A percentile compares a stretch with the other conserved stretches of the same genome.
These are phyloP conservation scores for Epichloe coenophiala DNA, from an alignment of 2,329 filamentous ascomycete genomes.

Conservation along the genomic window DNA sequence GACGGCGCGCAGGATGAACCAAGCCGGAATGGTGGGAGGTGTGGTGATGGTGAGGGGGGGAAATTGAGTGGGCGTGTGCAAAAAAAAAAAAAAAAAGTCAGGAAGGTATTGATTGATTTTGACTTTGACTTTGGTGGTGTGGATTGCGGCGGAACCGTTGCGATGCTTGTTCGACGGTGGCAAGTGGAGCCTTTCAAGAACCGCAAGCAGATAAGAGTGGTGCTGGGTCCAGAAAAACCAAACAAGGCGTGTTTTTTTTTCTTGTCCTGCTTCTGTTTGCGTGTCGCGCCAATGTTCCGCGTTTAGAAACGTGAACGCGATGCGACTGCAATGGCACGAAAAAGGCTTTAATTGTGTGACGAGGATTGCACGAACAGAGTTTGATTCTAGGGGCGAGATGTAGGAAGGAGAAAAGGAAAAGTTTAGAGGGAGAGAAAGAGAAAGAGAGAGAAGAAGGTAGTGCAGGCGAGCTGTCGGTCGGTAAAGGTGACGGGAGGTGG, in stretches of 20 bases:
- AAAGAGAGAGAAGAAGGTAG: slow-evolving; percentile 7
- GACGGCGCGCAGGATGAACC: slow-evolving; percentile 9
- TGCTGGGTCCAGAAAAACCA: slow-evolving; percentile 10
- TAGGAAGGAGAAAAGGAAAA: slow-evolving; percentile 11
- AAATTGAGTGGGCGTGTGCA: slow-evolving; percentile 4
- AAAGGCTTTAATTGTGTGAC: slow-evolving; percentile 2
- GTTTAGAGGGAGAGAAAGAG: slow-evolving; percentile 13
- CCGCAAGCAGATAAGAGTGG: slow-evolving; percentile 14
- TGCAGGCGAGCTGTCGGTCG: slow-evolving; percentile 5
- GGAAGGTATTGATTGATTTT: slow-evolving; percentile 4
- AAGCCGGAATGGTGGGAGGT: slow-evolving; percentile 16
- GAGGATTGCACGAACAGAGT: slow-evolving; percentile 1
- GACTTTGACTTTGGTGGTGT: slow-evolving; percentile 6
- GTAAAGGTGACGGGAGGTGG: slow-evolving; percentile 11
- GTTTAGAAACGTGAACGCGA: slow-evolving; percentile 6
- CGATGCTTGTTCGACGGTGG: slow-evolving; percentile 11
- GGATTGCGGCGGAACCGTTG: slow-evolving; percentile 11
- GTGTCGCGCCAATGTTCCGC: slow-evolving; percentile 7
- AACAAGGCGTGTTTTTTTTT: slow-evolving; percentile 8
- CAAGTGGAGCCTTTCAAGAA: slow-evolving; percentile 12
- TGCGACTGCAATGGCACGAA: slow-evolving; percentile 7
- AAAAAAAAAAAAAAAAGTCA: not conserved
- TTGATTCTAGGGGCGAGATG: slow-evolving; percentile 4
- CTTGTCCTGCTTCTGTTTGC: slow-evolving; percentile 6
- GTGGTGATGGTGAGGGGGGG: slow-evolving; percentile 4